A percentile compares a stretch with the other conserved stretches of the same genome.
Evolutionary conservation across 2,329 filamentous ascomycete species (phyloP).

Genomic region (Phoma sp.): DNA sequence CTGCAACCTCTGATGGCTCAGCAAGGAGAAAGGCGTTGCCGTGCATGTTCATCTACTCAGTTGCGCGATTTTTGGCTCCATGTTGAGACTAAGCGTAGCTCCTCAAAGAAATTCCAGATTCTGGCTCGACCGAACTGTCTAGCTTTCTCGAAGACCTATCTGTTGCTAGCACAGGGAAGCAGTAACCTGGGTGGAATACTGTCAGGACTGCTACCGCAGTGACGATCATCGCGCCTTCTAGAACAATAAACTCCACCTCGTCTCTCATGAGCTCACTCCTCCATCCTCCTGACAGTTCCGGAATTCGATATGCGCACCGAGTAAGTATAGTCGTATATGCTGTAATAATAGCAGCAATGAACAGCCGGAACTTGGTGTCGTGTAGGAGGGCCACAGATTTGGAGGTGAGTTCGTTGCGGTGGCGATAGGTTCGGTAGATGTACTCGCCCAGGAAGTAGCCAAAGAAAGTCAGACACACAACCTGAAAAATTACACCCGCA

Average conservation of each 20-base stretch:
- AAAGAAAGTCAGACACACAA: conserved; percentile 60
- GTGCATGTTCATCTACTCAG: too few species aligned
- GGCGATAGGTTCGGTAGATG: conserved; percentile 28
- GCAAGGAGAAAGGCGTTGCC: too few species aligned
- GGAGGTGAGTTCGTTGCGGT: conserved; percentile 20
- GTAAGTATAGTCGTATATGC: conserved; percentile 55
- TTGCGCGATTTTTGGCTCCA: too few species aligned
- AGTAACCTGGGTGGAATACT: conserved; percentile 53
- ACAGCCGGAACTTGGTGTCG: conserved; percentile 27
- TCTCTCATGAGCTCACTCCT: conserved; percentile 53
- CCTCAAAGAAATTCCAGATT: too few species aligned
- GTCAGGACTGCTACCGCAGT: conserved; percentile 55
- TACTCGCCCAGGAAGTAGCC: conserved; percentile 50
- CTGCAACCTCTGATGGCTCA: too few species aligned
- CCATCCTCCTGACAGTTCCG: conserved; percentile 56
- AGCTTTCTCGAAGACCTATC: too few species aligned
- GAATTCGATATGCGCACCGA: conserved; percentile 57
- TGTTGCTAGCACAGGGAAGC: conserved; percentile 31
- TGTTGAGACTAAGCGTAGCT: too few species aligned
- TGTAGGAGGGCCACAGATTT: conserved; percentile 21
- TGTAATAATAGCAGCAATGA: conserved; percentile 38
- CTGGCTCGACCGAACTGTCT: too few species aligned
- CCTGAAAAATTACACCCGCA: conserved; percentile 63
- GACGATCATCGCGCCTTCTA: conserved; percentile 61
- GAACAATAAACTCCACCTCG: conserved; percentile 56